Conservation (phyloP, 2,329 filamentous ascomycete species). For the Pyrenophora graminea region DNA sequence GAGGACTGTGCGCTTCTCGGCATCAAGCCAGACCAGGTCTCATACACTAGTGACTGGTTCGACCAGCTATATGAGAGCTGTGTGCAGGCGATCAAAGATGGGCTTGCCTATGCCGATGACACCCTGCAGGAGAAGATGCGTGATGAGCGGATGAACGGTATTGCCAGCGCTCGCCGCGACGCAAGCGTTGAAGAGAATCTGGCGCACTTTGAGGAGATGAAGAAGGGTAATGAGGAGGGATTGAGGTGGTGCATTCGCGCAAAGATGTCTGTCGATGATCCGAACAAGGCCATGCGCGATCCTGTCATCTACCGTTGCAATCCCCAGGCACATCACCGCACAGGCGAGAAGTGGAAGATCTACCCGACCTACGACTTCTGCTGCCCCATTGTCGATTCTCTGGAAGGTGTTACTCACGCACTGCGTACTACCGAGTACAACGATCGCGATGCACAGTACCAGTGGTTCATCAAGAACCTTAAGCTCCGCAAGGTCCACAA, state of each 20-base stretch:
- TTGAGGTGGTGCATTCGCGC: conserved; percentile 88
- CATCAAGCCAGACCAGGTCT: conserved; percentile 82
- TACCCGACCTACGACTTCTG: conserved; percentile 89
- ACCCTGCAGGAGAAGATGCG: conserved; percentile 89
- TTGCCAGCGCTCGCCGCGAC: conserved; percentile 80
- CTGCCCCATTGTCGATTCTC: conserved; percentile 77
- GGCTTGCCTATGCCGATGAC: conserved; percentile 91
- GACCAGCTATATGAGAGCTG: conserved; percentile 86
- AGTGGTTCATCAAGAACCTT: conserved; percentile 79
- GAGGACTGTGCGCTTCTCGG: conserved; percentile 91
- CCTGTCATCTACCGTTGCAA: conserved; percentile 98
- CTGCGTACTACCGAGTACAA: conserved; percentile 85
- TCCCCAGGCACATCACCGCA: conserved; percentile 72
- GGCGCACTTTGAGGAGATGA: conserved; percentile 91
- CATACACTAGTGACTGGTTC: conserved; percentile 96
- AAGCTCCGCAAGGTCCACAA: conserved; percentile 77
- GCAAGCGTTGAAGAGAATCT: conserved; percentile 81
- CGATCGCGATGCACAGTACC: conserved; percentile 83
- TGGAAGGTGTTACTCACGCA: conserved; percentile 83
- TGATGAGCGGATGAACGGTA: conserved; percentile 79
- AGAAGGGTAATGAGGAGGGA: conserved; percentile 77
- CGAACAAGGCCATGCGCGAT: conserved; percentile 94
- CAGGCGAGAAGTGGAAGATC: conserved; percentile 78
- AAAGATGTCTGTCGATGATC: conserved; percentile 88
- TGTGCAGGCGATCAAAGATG: conserved; percentile 80